These are phyloP conservation scores for Haplosporangium sp. DNA, from an alignment of 371 early-diverging fungal genomes.

Conservation along the genomic window DNA sequence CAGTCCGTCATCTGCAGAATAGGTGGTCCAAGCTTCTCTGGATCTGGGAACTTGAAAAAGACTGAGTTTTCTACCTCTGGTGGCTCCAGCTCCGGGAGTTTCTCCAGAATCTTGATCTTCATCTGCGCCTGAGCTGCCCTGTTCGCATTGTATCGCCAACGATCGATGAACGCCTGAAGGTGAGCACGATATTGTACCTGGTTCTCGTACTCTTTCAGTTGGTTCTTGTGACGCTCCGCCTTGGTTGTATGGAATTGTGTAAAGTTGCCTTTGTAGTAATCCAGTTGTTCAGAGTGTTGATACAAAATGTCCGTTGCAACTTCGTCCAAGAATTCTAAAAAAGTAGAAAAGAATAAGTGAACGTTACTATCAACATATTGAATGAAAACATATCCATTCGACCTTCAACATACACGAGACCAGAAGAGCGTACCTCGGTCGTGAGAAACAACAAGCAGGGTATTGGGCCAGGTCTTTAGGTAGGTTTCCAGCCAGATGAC, in stretches of 20 bases:
- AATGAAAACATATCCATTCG: neutral
- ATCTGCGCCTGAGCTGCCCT: conserved; percentile 98
- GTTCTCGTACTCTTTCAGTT: conserved; percentile 93
- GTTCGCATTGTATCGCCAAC: conserved; percentile 99
- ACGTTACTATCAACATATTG: no score
- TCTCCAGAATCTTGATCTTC: conserved; percentile 98
- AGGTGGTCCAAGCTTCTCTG: conserved; percentile 88
- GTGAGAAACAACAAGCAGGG: conserved; percentile 97
- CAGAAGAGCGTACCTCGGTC: conserved; percentile 73
- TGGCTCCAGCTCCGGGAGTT: conserved; percentile 90
- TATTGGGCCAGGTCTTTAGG: conserved; percentile 89
- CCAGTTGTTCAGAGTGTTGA: conserved; percentile 92
- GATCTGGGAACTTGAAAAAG: conserved; percentile 93
- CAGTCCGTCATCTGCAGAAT: conserved; percentile 95
- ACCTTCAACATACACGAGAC: neutral
- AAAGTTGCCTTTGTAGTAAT: conserved; percentile 97
- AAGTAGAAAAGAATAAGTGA: neutral
- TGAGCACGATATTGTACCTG: conserved; percentile 94
- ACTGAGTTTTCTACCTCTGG: conserved; percentile 87
- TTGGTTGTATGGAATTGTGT: conserved; percentile 88
- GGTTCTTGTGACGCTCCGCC: conserved; percentile 91
- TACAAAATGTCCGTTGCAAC: conserved; percentile 97
- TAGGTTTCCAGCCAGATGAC: conserved; percentile 98
- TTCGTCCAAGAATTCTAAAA: conserved; percentile 92
- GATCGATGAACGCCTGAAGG: conserved; percentile 97